Base-by-base conservation (phyloP, 495 filamentous ascomycete species). In the Neurospora terricola region DNA sequence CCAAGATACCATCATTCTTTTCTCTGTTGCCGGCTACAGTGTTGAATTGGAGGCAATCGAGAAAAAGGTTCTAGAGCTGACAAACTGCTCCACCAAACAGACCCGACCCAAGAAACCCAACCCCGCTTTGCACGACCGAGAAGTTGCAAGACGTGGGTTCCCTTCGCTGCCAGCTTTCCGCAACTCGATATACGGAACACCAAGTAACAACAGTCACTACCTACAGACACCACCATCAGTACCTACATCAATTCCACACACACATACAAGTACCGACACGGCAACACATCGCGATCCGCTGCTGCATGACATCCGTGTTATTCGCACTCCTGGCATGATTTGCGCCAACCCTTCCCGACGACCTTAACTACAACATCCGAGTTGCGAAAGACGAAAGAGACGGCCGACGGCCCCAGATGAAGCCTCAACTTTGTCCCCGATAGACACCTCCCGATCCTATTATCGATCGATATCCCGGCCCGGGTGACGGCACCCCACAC, bases 401-500 rank as follows among this genome's bases (percentile, higher is more conserved):
- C 62, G 45, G 62, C 48, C 71, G 38, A 73, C 45, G 54, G 62
- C 68, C 70, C 71, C 82, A 78, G 74, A 84, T 83, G 82, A 78
- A 73, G 72, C 77, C 74, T 73, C 78, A 40, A 43, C 73, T 75
- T 69, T 72, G 30, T 37, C 34, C 71, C 30, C 75, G 45, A 76
- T 82, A 81, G 74, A 80, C 43, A 69, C 69, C 75, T 59, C 73
- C 73, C 74, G 72, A 48, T 40, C 71, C 71, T 16, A 71, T 39
- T 45, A 36, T 66, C 54, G 54, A 34, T 66, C 54, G 54, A 66
- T 36, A 66, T 72, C 84, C 85, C 85, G 76, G 85, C 85, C 86
- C 73, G 86, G 86, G 85, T 87, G 69, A 88, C 85, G 86, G 87
- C 86, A 78, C 76, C 77, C 73, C 73, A 78, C 70, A 74, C 72